These are phyloP conservation scores for Carex parvula DNA, from an alignment of 176 grass and related monocot genomes.

Conservation along the genomic window DNA sequence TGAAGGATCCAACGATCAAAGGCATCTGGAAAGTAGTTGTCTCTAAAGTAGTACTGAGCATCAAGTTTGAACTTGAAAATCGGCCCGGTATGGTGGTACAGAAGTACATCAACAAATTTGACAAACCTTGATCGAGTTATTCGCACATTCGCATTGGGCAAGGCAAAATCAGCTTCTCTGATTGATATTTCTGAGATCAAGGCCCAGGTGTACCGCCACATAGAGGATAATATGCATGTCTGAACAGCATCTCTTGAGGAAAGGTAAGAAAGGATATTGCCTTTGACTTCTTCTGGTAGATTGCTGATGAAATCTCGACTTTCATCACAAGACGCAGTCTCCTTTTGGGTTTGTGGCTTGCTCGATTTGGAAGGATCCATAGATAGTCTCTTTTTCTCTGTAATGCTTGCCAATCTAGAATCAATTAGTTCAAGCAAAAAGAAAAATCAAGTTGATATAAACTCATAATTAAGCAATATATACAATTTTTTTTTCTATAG, in stretches of 20 bases:
- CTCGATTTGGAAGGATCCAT: not conserved
- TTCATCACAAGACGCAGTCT: not conserved
- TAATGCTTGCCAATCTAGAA: not conserved
- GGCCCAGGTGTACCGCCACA: conserved; percentile 8
- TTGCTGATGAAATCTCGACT: conserved; percentile 1
- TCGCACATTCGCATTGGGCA: not conserved
- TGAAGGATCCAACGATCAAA: conserved; percentile 19
- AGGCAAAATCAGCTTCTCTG: not conserved
- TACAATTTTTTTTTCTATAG: not conserved
- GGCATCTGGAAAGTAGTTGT: not conserved
- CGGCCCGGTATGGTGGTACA: not conserved
- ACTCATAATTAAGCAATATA: not conserved
- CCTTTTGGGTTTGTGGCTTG: not conserved
- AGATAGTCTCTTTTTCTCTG: not conserved
- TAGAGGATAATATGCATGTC: conserved; percentile 1
- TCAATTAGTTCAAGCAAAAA: not conserved
- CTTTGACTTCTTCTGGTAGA: not conserved
- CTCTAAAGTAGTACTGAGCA: not conserved
- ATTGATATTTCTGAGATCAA: not conserved
- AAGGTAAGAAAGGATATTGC: not conserved
- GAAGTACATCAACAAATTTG: conserved; percentile 4
- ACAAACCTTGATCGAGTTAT: not conserved
- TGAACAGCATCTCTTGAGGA: not conserved
- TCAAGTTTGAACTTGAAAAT: conserved; percentile 5
- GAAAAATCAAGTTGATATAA: not conserved